Conservation (phyloP, 352 stramenopile species). For the Globisporangium polare region DNA sequence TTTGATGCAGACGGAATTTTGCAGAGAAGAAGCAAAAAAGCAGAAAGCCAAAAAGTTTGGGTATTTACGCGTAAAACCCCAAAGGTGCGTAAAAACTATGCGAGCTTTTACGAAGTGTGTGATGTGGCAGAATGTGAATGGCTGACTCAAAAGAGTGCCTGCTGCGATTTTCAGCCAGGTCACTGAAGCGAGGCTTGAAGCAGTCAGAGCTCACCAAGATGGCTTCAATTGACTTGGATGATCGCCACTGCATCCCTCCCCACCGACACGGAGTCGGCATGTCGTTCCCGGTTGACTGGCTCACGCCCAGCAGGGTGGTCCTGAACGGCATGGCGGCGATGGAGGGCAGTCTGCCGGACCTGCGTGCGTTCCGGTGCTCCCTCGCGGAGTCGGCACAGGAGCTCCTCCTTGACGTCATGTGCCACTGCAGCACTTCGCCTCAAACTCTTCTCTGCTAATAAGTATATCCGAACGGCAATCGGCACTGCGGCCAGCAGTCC, state of each 20-base stretch:
- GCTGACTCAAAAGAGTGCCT: not conserved
- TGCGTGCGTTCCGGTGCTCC: constrained; percentile 70
- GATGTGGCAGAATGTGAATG: constrained; percentile 1
- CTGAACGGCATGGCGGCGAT: constrained; percentile 47
- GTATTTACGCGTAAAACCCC: constrained; percentile 1
- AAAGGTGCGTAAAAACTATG: not conserved
- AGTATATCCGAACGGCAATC: not conserved
- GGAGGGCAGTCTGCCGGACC: constrained; percentile 45
- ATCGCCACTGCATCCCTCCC: too few relatives aligned
- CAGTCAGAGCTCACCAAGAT: too few relatives aligned
- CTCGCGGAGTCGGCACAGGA: too few relatives aligned
- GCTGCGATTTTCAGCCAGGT: not conserved
- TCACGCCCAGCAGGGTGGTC: constrained; percentile 59
- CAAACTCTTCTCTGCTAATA: not conserved
- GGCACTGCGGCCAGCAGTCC: not conserved
- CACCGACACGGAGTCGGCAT: too few relatives aligned
- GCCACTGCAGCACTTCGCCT: too few relatives aligned
- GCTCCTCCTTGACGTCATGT: too few relatives aligned
- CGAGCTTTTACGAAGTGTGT: not conserved
- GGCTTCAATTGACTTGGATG: too few relatives aligned
- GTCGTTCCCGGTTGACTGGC: constrained; percentile 48
- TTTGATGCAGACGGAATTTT: not conserved
- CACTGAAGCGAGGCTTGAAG: too few relatives aligned
- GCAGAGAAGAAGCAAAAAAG: not conserved
- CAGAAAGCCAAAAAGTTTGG: not conserved